Conservation (phyloP, 768 basidiomycete genomes). For the Nidularia pulvinata region DNA sequence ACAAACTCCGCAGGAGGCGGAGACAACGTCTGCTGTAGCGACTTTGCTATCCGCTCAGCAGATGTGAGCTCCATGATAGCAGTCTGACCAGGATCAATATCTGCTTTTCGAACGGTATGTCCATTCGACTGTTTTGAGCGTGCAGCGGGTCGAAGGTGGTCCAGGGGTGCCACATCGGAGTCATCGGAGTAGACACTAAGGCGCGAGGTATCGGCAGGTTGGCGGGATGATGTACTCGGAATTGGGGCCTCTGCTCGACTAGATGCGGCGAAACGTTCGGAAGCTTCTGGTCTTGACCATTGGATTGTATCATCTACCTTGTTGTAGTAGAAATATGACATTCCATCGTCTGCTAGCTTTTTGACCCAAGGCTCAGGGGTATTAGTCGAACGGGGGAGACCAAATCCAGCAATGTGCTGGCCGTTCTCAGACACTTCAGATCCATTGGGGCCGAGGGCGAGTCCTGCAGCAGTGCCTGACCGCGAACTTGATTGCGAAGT, state of each 20-base stretch:
- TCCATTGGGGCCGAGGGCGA: slow-evolving; percentile 41
- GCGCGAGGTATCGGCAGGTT: slow-evolving; percentile 34
- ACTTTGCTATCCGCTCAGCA: slow-evolving; percentile 66
- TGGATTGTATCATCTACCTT: slow-evolving; percentile 63
- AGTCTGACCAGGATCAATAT: slow-evolving; percentile 11
- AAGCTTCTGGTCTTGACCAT: slow-evolving; percentile 64
- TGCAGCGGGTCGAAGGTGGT: slow-evolving; percentile 18
- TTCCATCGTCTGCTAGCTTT: slow-evolving; percentile 80
- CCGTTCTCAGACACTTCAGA: slow-evolving; percentile 30
- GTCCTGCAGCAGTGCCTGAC: slow-evolving; percentile 49
- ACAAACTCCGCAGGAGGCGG: slow-evolving; percentile 59
- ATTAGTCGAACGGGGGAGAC: slow-evolving; percentile 53
- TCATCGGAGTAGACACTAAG: slow-evolving; percentile 80
- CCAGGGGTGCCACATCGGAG: slow-evolving; percentile 65
- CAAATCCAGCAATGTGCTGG: slow-evolving; percentile 54
- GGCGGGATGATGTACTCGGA: slow-evolving; percentile 19
- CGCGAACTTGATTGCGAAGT: slow-evolving; percentile 59
- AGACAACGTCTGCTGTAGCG: slow-evolving; percentile 58
- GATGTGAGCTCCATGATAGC: slow-evolving; percentile 53
- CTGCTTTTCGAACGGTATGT: slow-evolving; percentile 10
- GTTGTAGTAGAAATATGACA: slow-evolving; percentile 81
- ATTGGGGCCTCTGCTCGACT: slow-evolving; percentile 17
- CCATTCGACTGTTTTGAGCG: slow-evolving; percentile 24
- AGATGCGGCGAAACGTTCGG: slow-evolving; percentile 10
- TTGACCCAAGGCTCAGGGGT: slow-evolving; percentile 85